Evolutionary conservation across 2,329 filamentous ascomycete genomes (phyloP).

Genomic region (Aspergillus tamarii): DNA sequence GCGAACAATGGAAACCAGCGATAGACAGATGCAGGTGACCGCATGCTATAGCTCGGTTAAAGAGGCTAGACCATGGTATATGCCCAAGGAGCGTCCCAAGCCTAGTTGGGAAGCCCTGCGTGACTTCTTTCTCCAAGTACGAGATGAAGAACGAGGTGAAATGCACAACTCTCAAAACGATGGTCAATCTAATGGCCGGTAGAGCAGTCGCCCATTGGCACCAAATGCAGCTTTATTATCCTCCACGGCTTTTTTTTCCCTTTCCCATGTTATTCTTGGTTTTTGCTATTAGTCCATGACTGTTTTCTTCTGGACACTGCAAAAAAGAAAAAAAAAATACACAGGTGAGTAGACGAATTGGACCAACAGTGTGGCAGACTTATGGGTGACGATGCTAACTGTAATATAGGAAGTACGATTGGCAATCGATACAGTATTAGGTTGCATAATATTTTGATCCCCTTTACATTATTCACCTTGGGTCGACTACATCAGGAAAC

Average conservation of each 20-base stretch:
- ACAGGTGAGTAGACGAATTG: neutral
- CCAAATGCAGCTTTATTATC: neutral
- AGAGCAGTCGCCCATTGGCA: neutral
- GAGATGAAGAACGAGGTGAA: conserved; percentile 27
- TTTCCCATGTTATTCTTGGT: neutral
- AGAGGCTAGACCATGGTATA: neutral
- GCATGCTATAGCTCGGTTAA: neutral
- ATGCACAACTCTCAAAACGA: conserved; percentile 17
- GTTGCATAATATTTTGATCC: neutral
- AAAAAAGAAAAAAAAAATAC: neutral
- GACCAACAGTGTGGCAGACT: neutral
- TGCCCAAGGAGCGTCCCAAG: conserved; percentile 1
- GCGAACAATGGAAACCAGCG: neutral
- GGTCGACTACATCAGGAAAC: neutral
- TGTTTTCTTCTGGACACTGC: neutral
- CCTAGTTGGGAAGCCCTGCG: conserved; percentile 21
- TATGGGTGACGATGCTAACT: neutral
- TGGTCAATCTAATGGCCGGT: neutral
- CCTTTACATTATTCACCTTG: neutral
- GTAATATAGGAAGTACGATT: neutral
- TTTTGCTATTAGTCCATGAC: neutral
- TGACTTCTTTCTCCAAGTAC: conserved; percentile 27
- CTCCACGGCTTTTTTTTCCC: too few species aligned
- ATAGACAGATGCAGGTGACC: neutral
- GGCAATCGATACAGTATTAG: neutral